Evolutionary conservation across 2,329 filamentous ascomycete genomes (phyloP), one percentile per base, ranked within the genome.

Genomic region (Xylaria sp.): DNA sequence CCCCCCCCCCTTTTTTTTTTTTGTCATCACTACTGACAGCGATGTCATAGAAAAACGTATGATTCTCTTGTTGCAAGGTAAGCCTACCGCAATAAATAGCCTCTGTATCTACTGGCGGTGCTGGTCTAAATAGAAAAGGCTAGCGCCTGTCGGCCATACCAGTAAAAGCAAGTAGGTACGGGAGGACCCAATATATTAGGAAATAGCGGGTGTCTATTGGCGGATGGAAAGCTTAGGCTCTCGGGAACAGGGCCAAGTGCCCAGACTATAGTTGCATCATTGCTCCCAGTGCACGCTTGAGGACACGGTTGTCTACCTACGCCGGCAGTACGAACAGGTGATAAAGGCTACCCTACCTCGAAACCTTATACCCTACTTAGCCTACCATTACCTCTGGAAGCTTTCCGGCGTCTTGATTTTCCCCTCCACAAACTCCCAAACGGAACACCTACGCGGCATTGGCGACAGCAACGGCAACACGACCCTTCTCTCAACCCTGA

Each of bases 221-320:
- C 44, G 28, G 39, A 58, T 32, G 20, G 39, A 15, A 34, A 54
- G 39, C 2, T 48, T 56, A 60, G 63, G 25, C 50, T 23, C 23
- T 25, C 60, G 37, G 60, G 58, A 63, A 63, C 37, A 58, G 55
- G 34, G 46, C 28, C 25, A 34, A 37, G 55, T 64, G 60, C 52
- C 52, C 37, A 32, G 34, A 32, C 52, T 55, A 10, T 65, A 56
- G 66, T 71, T 71, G 69, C 69, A 70, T 70, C 65, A 68, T 70
- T 63, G 41, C 63, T 56, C 62, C 73, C 73, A 72, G 50, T 70
- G 70, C 66, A 72, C 72, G 77, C 76, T 79, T 78, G 76, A 79
- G 77, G 77, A 79, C 77, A 79, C 77, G 77, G 77, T 79, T 78
- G 72, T 77, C 74, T 58, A 46, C 39, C 55, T 55, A 41, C 37